Evolutionary conservation across 1,284 basidiomycete genomes (phyloP), one percentile per base, ranked within the genome.

Genomic region (Fomitopsis palustris): DNA sequence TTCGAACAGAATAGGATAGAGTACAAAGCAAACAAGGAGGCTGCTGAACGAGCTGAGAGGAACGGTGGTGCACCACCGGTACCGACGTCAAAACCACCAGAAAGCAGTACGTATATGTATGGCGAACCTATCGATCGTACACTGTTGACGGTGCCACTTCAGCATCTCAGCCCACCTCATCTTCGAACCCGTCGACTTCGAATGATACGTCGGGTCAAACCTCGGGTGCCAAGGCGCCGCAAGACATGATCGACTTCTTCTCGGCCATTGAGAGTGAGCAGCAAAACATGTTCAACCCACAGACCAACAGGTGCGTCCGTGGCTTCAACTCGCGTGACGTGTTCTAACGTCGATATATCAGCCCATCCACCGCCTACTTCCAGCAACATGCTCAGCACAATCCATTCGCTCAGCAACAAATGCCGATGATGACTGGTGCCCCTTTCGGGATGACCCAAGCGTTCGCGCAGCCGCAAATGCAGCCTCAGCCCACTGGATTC

Each of bases 1-100:
- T 99, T 98, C 72, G 96, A 98, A 74, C 85, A 94, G 72, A 98
- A 97, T 71, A 80, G 96, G 57, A 78, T 91, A 19, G 96, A 98
- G 69, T 98, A 99, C 77, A 94, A 86, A 75, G 81, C 88, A 42
- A 95, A 88, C 72, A 94, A 93, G 73, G 83, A 83, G n/a, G 80
- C 87, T 6, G 84, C 86, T 0, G 92, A 95, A 61, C 81, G 80
- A 27, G 78, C 74, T 62, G 69, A 68, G 19, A 74, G 70, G 62
- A 67, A 70, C 23, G 72, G 75, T 9, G 69, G 71, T 42, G 52
- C 64, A 21, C 49, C 61, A 4, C 61, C 63, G 9, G 29, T 47
- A n/a, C 49, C 52, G n/a, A 27, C 19, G 23, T 25, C 62, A 14
- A 69, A 72, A 56, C 65, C 66, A 56, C 64, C 64, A 61, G 68